phyloP scores from a whole-genome alignment of 257 asterid species.

The Misopates orontium region DNA sequence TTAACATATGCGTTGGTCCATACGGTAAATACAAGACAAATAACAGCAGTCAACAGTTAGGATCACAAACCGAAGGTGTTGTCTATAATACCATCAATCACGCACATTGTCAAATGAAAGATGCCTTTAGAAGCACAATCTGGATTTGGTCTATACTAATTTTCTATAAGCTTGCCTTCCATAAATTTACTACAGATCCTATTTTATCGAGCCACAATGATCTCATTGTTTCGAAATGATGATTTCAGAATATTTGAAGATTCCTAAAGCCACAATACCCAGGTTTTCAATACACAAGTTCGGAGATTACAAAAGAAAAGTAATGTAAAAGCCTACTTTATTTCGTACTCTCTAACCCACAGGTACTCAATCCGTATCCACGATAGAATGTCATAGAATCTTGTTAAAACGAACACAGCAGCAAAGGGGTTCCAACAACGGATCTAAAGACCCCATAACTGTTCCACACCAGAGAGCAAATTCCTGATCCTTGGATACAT shows the following conservation, averaged over 20 bases:
- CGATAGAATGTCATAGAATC: background rate
- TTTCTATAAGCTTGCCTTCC: background rate
- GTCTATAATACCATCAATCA: too few relatives aligned
- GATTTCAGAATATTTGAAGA: slow-evolving; percentile 2
- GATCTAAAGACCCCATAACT: background rate
- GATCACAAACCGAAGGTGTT: too few relatives aligned
- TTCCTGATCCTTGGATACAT: slow-evolving; percentile 35
- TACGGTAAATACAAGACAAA: too few relatives aligned
- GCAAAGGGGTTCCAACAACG: background rate
- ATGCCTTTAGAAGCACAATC: too few relatives aligned
- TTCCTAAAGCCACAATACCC: background rate
- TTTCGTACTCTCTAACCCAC: background rate
- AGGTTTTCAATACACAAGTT: background rate
- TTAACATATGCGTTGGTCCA: too few relatives aligned
- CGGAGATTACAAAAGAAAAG: background rate
- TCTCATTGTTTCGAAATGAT: background rate
- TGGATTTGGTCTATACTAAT: too few relatives aligned
- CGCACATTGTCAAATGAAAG: too few relatives aligned
- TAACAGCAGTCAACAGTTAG: too few relatives aligned
- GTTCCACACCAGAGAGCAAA: slow-evolving; percentile 34
- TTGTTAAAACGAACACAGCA: background rate
- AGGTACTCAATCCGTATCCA: background rate
- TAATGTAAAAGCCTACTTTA: background rate
- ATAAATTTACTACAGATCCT: background rate
- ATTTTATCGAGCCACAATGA: background rate